Conservation (phyloP, 768 basidiomycete species). For the Coprinopsis cinerea region DNA sequence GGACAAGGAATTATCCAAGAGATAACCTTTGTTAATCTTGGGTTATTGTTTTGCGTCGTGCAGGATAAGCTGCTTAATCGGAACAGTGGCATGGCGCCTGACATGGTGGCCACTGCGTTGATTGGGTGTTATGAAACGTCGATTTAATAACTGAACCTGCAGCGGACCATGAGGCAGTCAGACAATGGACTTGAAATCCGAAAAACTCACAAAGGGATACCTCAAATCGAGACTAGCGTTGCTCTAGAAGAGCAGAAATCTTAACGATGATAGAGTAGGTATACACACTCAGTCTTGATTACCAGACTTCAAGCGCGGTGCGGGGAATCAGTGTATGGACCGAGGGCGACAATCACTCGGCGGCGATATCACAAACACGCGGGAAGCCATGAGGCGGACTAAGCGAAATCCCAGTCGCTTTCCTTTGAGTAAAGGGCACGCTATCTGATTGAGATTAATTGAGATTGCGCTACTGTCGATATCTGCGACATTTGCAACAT, state of each 20-base stretch:
- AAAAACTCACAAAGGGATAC: conserved; percentile 5
- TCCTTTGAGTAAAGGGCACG: too few species aligned
- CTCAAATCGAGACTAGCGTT: background rate
- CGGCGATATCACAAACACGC: background rate
- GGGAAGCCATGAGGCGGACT: conserved; percentile 15
- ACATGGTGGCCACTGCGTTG: background rate
- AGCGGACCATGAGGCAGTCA: conserved; percentile 14
- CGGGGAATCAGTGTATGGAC: background rate
- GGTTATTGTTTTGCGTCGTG: background rate
- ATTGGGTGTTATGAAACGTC: background rate
- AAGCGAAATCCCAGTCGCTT: too few species aligned
- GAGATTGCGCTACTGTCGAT: conserved; percentile 11
- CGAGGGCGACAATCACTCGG: background rate
- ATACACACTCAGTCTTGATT: too few species aligned
- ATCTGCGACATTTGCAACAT: conserved; percentile 7
- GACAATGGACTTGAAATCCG: background rate
- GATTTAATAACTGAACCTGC: conserved; percentile 11
- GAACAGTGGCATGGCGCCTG: background rate
- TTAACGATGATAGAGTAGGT: too few species aligned
- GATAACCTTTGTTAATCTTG: background rate
- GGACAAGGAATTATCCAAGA: background rate
- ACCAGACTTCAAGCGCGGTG: background rate
- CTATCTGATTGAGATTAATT: too few species aligned
- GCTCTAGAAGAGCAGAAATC: too few species aligned
- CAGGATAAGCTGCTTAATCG: background rate